phyloP scores from a whole-genome alignment of 805 yeast genomes.

The Candida nitratophila region DNA sequence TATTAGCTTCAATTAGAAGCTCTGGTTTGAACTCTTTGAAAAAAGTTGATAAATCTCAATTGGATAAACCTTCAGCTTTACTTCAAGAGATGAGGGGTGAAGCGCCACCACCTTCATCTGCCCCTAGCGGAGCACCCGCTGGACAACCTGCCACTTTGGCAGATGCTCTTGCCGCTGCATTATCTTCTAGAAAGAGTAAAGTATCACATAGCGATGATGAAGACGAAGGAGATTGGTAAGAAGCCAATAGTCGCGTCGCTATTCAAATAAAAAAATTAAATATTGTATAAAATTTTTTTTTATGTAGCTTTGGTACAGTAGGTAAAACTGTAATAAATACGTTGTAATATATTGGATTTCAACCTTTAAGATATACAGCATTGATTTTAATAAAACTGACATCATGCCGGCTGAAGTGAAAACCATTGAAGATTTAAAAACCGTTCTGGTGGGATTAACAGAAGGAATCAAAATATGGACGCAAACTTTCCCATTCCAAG shows the following conservation, averaged over 20 bases:
- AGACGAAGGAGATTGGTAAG: slow-evolving; percentile 74
- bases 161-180: slow-evolving; percentile 83
- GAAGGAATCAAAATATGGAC: background rate
- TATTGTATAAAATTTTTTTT: background rate
- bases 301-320: too few relatives aligned
- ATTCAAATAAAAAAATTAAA: background rate
- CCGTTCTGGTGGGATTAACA: background rate
- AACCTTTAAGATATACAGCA: too few relatives aligned
- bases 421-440: background rate
- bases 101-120: slow-evolving; percentile 28
- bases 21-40: slow-evolving; percentile 66
- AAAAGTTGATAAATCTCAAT: slow-evolving; percentile 75
- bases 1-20: slow-evolving; percentile 78
- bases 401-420: background rate
- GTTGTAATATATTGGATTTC: too few relatives aligned
- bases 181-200: slow-evolving; percentile 73
- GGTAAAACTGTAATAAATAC: too few relatives aligned
- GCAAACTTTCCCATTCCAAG: background rate
- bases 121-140: slow-evolving; percentile 31
- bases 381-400: too few relatives aligned
- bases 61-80: slow-evolving; percentile 71
- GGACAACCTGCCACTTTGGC: slow-evolving; percentile 59
- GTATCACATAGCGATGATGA: slow-evolving; percentile 80
- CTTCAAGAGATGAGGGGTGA: slow-evolving; percentile 70
- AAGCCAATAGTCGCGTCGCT: background rate